phyloP scores from a whole-genome alignment of 1,284 basidiomycete genomes.

The Malassezia globosa region DNA sequence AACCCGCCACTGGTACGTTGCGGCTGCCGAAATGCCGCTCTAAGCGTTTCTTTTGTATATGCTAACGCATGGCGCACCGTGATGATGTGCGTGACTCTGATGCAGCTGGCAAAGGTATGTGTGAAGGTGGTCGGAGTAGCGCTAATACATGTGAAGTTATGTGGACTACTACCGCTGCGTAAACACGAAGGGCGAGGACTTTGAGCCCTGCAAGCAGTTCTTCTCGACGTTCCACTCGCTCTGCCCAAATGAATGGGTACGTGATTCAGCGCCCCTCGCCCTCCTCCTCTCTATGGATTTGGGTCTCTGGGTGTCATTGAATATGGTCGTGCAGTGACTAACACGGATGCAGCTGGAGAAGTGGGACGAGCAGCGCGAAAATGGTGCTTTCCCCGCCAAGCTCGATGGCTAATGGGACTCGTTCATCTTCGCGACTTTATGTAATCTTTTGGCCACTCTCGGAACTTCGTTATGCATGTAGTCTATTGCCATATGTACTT shows the following conservation, averaged over 20 bases:
- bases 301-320: too few relatives aligned
- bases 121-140: not conserved
- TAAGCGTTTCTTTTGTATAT: not conserved
- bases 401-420: slow-evolving; percentile 30
- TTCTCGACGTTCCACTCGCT: slow-evolving; percentile 89
- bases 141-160: slow-evolving; percentile 30
- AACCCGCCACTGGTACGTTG: slow-evolving; percentile 43
- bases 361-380: slow-evolving; percentile 47
- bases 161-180: slow-evolving; percentile 89
- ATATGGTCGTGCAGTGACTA: not conserved
- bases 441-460: not conserved
- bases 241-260: slow-evolving; percentile 61
- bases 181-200: slow-evolving; percentile 93
- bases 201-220: slow-evolving; percentile 96
- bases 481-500: too few relatives aligned
- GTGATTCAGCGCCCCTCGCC: slow-evolving; percentile 16
- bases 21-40: not conserved
- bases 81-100: not conserved
- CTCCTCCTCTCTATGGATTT: not conserved
- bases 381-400: slow-evolving; percentile 41
- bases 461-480: not conserved
- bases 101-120: slow-evolving; percentile 44
- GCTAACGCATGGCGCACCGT: slow-evolving; percentile 5
- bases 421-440: not conserved
- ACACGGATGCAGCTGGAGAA: slow-evolving; percentile 31